Evolutionary conservation across 2,329 filamentous ascomycete species (phyloP).

Genomic region (Botrytis fragariae): DNA sequence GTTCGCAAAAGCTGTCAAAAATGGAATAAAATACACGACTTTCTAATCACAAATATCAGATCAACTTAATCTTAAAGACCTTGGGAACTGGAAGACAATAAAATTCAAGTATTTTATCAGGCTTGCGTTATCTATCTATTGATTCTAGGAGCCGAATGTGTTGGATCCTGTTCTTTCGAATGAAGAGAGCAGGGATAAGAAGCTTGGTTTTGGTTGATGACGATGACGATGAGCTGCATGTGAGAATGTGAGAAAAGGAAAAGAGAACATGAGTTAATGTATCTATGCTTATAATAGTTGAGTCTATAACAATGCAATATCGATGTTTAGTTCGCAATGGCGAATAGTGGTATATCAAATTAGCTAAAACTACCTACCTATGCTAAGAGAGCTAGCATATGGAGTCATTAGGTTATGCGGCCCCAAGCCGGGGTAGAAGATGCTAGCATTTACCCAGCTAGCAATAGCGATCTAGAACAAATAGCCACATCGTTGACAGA

Average conservation of each 20-base stretch:
- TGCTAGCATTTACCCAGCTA: not conserved
- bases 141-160: not conserved
- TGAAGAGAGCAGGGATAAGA: not conserved
- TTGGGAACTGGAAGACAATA: not conserved
- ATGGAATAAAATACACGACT: not conserved
- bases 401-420: not conserved
- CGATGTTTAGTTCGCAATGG: not conserved
- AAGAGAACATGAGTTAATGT: not conserved
- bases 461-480: not conserved
- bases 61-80: not conserved
- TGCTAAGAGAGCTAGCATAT: not conserved
- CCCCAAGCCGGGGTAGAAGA: not conserved
- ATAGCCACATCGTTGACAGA: not conserved
- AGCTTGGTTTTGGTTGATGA: slow-evolving; percentile 4
- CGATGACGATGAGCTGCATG: not conserved
- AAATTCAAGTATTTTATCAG: not conserved
- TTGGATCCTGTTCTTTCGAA: not conserved
- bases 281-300: not conserved
- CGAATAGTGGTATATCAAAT: not conserved
- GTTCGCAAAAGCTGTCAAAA: not conserved
- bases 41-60: not conserved
- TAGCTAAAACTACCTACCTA: not conserved
- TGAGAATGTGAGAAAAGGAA: not conserved
- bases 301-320: not conserved
- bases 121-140: not conserved